Evolutionary conservation across 805 yeast genomes (phyloP).

Genomic region (Teunomyces tritomae): DNA sequence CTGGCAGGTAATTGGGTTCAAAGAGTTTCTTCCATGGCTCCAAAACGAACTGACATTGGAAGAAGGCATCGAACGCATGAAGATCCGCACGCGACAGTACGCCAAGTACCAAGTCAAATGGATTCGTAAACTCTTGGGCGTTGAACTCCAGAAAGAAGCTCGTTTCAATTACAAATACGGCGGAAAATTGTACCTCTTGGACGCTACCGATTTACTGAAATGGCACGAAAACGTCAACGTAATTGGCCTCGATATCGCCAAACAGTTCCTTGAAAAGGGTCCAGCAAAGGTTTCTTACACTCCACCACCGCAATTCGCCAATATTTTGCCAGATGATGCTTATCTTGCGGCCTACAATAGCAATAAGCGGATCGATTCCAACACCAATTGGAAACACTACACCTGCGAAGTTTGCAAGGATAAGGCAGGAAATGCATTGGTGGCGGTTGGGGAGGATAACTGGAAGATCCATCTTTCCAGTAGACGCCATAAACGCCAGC

Average conservation of each 20-base stretch:
- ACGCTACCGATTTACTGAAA: conserved; percentile 66
- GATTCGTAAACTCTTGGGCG: conserved; percentile 70
- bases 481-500: conserved; percentile 60
- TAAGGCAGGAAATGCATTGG: conserved; percentile 49
- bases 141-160: conserved; percentile 52
- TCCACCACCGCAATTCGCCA: conserved; percentile 24
- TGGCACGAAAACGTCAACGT: conserved; percentile 61
- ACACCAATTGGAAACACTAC: conserved; percentile 61
- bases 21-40: conserved; percentile 79
- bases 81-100: conserved; percentile 77
- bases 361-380: conserved; percentile 37
- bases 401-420: conserved; percentile 66
- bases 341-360: conserved; percentile 21
- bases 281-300: conserved; percentile 25
- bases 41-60: conserved; percentile 25
- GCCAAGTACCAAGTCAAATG: conserved; percentile 88
- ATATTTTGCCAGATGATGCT: conserved; percentile 25
- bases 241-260: conserved; percentile 53
- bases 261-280: conserved; percentile 29
- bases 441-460: conserved; percentile 70
- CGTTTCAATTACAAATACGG: conserved; percentile 50
- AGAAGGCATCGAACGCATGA: conserved; percentile 71
- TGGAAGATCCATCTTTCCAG: conserved; percentile 70
- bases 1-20: conserved; percentile 94
- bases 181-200: conserved; percentile 63